A percentile compares a stretch with the other conserved stretches of the same genome.
phyloP scores from a whole-genome alignment of 2,329 filamentous ascomycete genomes.

The Neonectria faginata region DNA sequence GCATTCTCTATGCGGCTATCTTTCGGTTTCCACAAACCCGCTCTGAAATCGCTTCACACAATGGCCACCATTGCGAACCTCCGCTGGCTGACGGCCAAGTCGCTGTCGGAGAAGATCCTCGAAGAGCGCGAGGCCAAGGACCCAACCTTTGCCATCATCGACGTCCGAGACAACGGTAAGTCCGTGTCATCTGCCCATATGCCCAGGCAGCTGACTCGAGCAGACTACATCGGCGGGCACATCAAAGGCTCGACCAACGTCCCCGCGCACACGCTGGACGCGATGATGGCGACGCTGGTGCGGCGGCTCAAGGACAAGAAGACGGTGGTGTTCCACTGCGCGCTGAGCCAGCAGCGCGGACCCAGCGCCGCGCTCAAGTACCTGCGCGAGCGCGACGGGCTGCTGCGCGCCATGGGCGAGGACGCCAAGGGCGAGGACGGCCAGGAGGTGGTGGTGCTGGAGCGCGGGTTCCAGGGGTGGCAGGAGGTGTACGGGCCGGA shows the following conservation, averaged over 20 bases:
- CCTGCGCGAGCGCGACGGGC: constrained; percentile 73
- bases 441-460: constrained; percentile 85
- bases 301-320: constrained; percentile 81
- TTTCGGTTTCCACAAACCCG: constrained; percentile 15
- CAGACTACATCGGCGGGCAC: constrained; percentile 91
- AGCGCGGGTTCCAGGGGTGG: constrained; percentile 89
- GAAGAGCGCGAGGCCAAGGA: constrained; percentile 56
- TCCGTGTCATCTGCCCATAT: constrained; percentile 16
- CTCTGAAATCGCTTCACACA: constrained; percentile 32
- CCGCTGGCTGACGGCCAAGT: constrained; percentile 73
- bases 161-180: constrained; percentile 86
- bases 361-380: constrained; percentile 87
- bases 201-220: neutral
- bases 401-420: constrained; percentile 50
- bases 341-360: constrained; percentile 89
- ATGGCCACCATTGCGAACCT: constrained; percentile 72
- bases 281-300: constrained; percentile 83
- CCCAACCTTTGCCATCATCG: constrained; percentile 77
- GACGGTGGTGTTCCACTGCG: constrained; percentile 93
- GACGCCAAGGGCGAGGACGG: constrained; percentile 46
- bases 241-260: constrained; percentile 82
- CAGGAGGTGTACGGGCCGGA: constrained; percentile 86
- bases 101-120: constrained; percentile 75
- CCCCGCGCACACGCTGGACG: constrained; percentile 79
- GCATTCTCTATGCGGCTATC: constrained; percentile 29